phyloP scores from a whole-genome alignment of 148 eudicot genomes.

The Polygonum maritimum region DNA sequence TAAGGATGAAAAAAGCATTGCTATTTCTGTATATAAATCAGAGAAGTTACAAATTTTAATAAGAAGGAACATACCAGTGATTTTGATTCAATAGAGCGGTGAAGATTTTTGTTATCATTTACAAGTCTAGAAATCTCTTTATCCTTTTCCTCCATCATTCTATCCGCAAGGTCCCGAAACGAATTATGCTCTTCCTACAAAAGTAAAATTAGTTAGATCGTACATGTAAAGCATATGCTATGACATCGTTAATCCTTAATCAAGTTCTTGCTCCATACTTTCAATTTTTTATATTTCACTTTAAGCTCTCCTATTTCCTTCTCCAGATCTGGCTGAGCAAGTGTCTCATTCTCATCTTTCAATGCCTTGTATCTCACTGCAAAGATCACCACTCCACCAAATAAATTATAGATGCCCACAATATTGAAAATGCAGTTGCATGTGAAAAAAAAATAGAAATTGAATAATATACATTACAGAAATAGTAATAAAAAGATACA shows the following conservation, averaged over 20 bases:
- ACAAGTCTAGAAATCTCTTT: constrained; percentile 76
- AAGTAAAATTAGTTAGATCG: constrained; percentile 12
- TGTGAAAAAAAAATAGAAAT: not conserved
- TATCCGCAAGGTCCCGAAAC: constrained; percentile 91
- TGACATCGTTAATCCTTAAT: not conserved
- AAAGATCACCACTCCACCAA: constrained; percentile 3
- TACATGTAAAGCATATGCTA: not conserved
- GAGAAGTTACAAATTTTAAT: not conserved
- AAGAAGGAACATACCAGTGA: constrained; percentile 26
- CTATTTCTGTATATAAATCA: not conserved
- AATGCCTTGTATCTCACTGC: constrained; percentile 75
- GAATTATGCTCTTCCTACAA: constrained; percentile 89
- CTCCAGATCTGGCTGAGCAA: constrained; percentile 34
- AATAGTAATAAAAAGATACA: not conserved
- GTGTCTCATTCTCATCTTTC: constrained; percentile 49
- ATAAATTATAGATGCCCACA: not conserved
- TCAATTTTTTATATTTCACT: constrained; percentile 42
- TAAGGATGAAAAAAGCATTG: not conserved
- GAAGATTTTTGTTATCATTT: constrained; percentile 62
- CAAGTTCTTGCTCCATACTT: constrained; percentile 29
- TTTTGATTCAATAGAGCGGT: constrained; percentile 41
- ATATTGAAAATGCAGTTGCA: not conserved
- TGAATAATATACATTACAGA: not conserved
- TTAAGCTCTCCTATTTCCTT: constrained; percentile 64
- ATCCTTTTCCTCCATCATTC: constrained; percentile 93